A percentile compares a stretch with the other conserved stretches of the same genome.
Evolutionary conservation across 305 asterid species (phyloP).

Genomic region (Fraxinus albicans): DNA sequence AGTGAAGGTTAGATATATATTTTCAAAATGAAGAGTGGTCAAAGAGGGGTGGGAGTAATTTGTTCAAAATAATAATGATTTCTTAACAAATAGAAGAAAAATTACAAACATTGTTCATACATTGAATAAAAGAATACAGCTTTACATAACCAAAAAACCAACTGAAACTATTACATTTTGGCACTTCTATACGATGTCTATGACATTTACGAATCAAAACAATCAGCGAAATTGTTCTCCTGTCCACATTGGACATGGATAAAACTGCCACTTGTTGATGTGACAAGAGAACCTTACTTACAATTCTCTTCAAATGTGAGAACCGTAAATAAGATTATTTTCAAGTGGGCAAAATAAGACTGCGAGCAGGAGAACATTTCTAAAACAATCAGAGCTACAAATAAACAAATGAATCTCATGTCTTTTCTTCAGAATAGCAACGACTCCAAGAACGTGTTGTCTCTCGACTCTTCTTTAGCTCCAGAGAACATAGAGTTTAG

Average conservation of each 20-base stretch:
- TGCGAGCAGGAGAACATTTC: no score
- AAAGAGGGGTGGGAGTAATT: background rate
- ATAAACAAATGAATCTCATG: conserved; percentile 37
- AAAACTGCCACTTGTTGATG: background rate
- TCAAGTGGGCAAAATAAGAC: no score
- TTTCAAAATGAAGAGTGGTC: background rate
- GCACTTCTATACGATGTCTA: conserved; percentile 14
- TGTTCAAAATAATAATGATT: background rate
- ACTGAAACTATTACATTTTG: background rate
- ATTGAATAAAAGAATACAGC: conserved; percentile 15
- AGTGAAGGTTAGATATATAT: background rate
- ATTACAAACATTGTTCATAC: background rate
- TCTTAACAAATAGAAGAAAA: background rate
- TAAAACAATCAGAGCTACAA: background rate
- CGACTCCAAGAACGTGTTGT: conserved; percentile 55
- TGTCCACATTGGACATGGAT: background rate
- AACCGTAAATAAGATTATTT: no score
- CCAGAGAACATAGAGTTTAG: conserved; percentile 30
- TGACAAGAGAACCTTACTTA: background rate
- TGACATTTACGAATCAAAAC: conserved; percentile 27
- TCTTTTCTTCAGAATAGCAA: conserved; percentile 33
- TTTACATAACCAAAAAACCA: conserved; percentile 6
- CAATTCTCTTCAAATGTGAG: no score
- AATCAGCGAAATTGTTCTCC: background rate
- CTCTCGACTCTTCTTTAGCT: conserved; percentile 64